Evolutionary conservation across 2,329 filamentous ascomycete species (phyloP).

Genomic region (Colletotrichum cuscutae): DNA sequence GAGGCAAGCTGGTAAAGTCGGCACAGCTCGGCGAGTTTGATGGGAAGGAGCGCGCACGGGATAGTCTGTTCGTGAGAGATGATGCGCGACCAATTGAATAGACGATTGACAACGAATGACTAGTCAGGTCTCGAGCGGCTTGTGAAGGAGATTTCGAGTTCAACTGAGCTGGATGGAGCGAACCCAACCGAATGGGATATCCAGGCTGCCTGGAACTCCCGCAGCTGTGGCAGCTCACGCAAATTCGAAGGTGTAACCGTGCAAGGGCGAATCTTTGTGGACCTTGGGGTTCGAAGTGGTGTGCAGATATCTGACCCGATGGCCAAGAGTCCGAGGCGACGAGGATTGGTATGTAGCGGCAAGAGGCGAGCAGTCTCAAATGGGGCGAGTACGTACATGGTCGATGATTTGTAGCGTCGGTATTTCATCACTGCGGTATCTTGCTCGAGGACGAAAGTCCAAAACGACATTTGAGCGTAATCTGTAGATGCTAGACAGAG

Average conservation of each 20-base stretch:
- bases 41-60: slow-evolving; percentile 6
- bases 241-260: background rate
- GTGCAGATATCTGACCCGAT: background rate
- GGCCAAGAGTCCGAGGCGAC: background rate
- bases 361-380: background rate
- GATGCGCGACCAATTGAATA: slow-evolving; percentile 14
- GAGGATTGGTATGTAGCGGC: background rate
- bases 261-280: background rate
- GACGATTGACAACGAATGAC: background rate
- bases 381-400: background rate
- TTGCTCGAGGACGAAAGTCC: background rate
- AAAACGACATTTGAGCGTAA: background rate
- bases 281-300: background rate
- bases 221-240: background rate
- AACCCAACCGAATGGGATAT: slow-evolving; percentile 14
- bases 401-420: background rate
- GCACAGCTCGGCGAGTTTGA: background rate
- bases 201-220: background rate
- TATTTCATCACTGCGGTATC: background rate
- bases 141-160: background rate
- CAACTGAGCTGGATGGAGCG: background rate
- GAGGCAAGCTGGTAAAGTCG: background rate
- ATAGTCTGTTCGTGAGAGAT: slow-evolving; percentile 15
- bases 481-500: background rate
- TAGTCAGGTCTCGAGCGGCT: background rate